phyloP scores from a whole-genome alignment of 495 filamentous ascomycete species.

The Pyronema omphalodes region DNA sequence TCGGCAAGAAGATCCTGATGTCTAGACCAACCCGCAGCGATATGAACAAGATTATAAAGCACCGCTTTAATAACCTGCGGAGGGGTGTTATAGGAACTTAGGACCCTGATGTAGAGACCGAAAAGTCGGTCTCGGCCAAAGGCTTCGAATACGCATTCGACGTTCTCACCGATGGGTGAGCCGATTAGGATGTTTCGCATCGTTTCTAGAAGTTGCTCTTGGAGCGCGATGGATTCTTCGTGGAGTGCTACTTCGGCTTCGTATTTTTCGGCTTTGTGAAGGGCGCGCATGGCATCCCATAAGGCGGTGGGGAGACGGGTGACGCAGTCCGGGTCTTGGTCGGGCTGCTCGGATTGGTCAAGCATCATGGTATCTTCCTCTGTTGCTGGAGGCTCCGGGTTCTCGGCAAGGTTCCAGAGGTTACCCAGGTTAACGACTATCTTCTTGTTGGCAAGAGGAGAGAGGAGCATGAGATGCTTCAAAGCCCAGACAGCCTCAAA shows the following conservation, averaged over 20 bases:
- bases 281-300: background rate
- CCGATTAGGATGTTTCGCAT: constrained; percentile 77
- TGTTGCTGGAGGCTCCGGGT: constrained; percentile 32
- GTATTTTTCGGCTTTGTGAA: background rate
- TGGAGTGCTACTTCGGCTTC: background rate
- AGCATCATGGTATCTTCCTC: constrained; percentile 45
- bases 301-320: constrained; percentile 16
- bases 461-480: constrained; percentile 61
- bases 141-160: constrained; percentile 47
- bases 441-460: constrained; percentile 52
- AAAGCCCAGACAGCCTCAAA: constrained; percentile 80
- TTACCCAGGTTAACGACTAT: constrained; percentile 62
- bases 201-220: constrained; percentile 76
- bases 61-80: constrained; percentile 59
- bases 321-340: background rate
- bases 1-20: constrained; percentile 49
- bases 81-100: constrained; percentile 34
- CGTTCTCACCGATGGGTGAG: constrained; percentile 39
- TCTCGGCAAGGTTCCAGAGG: constrained; percentile 33
- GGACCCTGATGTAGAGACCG: constrained; percentile 40
- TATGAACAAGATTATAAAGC: constrained; percentile 61
- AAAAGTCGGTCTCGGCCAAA: constrained; percentile 43
- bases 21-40: constrained; percentile 57
- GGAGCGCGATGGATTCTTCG: constrained; percentile 58
- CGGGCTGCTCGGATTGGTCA: background rate